Base-by-base conservation (phyloP, 202 grass and related monocot genomes). In the Saccharum hybrid region DNA sequence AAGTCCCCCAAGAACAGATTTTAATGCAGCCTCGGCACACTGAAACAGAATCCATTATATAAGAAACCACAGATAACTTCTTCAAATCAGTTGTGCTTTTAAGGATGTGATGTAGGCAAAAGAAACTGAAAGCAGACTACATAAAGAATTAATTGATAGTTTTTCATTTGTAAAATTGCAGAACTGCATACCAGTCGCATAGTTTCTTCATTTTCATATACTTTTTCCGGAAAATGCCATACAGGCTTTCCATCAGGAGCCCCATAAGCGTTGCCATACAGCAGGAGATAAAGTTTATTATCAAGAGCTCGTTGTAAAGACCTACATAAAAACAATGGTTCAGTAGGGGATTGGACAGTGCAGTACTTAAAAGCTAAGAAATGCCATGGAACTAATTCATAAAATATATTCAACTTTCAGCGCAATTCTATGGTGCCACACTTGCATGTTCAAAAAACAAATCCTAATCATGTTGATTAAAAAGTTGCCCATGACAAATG, bases 161-260 rank as follows among this genome's bases (percentile, higher is more conserved):
- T 82, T 43, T 64, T 70, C n/a, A 33, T 54, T 38, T 7, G 2
- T 10, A 59, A 43, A 57, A 6, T 56, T 85, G 80, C 11, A 18
- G 2, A 83, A 63, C 63, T 72, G 40, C 69, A 66, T 90, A 99
- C 96, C 93, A 80, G 81, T 83, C 88, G 87, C 81, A 99, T 45
- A 81, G 89, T 92, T 16, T 90, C 91, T 89, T 99, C 96, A 77
- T 94, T 99, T 87, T 99, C 89, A 21, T 92, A 96, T 39, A 92
- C 86, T 94, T 99, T 96, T 83, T 99, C 93, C 19, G 93, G 93
- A 68, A 99, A 96, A 89, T 99, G 96, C 96, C 96, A 99, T 82
- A 92, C 79, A 46, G 89, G 85, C 48, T 90, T 92, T 48, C 76
- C 78, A 71, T 94, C 93, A 89, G 88, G 71, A 90, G 87, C 57